These are phyloP conservation scores for Allantophomopsis lycopodina DNA, from an alignment of 2,329 filamentous ascomycete species.

Conservation along the genomic window DNA sequence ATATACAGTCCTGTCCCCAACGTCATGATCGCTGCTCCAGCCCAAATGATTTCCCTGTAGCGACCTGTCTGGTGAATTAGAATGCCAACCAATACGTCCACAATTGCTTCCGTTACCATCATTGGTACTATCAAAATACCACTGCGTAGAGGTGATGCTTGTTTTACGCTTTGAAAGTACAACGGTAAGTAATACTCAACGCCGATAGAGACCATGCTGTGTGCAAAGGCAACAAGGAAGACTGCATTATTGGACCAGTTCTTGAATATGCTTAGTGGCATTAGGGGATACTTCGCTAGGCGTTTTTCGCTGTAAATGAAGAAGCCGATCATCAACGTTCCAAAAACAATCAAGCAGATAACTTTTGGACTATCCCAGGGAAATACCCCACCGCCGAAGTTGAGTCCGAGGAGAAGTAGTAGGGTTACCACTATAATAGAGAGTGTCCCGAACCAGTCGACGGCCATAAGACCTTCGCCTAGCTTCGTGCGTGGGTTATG, in stretches of 20 bases:
- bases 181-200: slow-evolving; percentile 30
- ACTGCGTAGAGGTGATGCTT: slow-evolving; percentile 53
- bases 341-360: slow-evolving; percentile 67
- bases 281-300: slow-evolving; percentile 61
- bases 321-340: slow-evolving; percentile 35
- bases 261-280: slow-evolving; percentile 58
- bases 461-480: background rate
- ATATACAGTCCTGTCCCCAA: slow-evolving; percentile 50
- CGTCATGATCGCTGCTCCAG: slow-evolving; percentile 42
- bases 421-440: slow-evolving; percentile 48
- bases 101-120: slow-evolving; percentile 48
- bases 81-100: slow-evolving; percentile 40
- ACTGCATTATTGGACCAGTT: slow-evolving; percentile 51
- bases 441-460: slow-evolving; percentile 14
- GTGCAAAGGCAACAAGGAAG: slow-evolving; percentile 54
- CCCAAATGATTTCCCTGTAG: slow-evolving; percentile 43
- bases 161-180: slow-evolving; percentile 70
- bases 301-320: slow-evolving; percentile 63
- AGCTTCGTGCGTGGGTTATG: background rate
- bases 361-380: slow-evolving; percentile 66
- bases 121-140: slow-evolving; percentile 63
- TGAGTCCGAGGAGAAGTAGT: slow-evolving; percentile 67
- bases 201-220: slow-evolving; percentile 37
- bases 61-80: slow-evolving; percentile 44
- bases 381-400: slow-evolving; percentile 60